phyloP scores from a whole-genome alignment of 495 filamentous ascomycete genomes.

The Aspergillus haitiensis region DNA sequence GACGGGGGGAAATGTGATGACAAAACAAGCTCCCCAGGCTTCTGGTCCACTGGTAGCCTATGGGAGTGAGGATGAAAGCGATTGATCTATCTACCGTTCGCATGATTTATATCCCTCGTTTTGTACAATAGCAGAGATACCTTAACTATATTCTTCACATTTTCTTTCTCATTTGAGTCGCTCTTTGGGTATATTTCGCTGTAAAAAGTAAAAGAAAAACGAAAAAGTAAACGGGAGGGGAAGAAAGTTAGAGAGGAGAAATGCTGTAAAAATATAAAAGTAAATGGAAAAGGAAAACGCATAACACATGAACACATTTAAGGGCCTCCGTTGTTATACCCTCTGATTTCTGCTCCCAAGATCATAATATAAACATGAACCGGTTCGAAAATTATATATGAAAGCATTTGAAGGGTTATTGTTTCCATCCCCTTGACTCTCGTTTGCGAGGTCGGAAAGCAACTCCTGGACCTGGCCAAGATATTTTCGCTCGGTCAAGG shows the following conservation, averaged over 20 bases:
- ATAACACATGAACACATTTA: conserved; percentile 16
- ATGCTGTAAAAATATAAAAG: conserved; percentile 20
- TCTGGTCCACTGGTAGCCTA: conserved; percentile 81
- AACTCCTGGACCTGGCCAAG: conserved; percentile 83
- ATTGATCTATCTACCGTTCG: conserved; percentile 31
- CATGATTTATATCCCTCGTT: conserved; percentile 21
- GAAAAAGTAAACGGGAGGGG: conserved; percentile 14
- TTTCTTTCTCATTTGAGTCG: conserved; percentile 6
- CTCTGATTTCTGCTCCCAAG: conserved; percentile 41
- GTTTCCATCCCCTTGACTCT: conserved; percentile 46
- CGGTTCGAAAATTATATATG: conserved; percentile 79
- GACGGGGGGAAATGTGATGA: conserved; percentile 43
- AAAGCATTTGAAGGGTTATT: conserved; percentile 64
- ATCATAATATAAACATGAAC: conserved; percentile 74
- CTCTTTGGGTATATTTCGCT: conserved; percentile 36
- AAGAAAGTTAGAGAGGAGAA: conserved; percentile 26
- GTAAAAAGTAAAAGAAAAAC: conserved; percentile 31
- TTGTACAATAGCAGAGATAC: conserved; percentile 47
- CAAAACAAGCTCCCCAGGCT: conserved; percentile 33
- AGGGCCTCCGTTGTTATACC: neutral
- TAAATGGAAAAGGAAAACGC: conserved; percentile 16
- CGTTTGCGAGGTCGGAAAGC: conserved; percentile 60
- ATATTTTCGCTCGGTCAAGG: conserved; percentile 78
- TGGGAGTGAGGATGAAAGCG: conserved; percentile 84
- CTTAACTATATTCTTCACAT: conserved; percentile 26